Evolutionary conservation across 371 early-diverging fungal species (phyloP).

Genomic region (Rhizopus sp.): DNA sequence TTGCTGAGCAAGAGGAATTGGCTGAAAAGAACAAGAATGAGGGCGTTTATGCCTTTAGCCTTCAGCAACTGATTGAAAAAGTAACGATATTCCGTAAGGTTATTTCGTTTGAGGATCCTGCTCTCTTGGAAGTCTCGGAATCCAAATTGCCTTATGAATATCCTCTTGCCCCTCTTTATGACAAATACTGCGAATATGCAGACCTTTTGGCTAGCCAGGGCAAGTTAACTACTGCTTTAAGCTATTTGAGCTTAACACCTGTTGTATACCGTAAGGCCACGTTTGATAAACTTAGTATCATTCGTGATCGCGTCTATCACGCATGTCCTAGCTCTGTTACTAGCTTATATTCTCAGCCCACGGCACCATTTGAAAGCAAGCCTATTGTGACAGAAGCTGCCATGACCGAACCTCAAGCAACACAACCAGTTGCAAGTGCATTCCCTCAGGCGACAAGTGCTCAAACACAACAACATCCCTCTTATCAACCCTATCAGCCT

Average conservation of each 20-base stretch:
- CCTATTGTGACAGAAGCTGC: slow-evolving; percentile 38
- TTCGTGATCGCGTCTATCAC: slow-evolving; percentile 78
- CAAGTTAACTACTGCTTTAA: slow-evolving; percentile 70
- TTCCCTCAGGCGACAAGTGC: slow-evolving; percentile 3
- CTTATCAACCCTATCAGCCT: slow-evolving; percentile 11
- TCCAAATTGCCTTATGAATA: slow-evolving; percentile 51
- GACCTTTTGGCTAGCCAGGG: slow-evolving; percentile 78
- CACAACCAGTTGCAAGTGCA: slow-evolving; percentile 2
- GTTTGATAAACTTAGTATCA: slow-evolving; percentile 52
- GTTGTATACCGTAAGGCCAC: slow-evolving; percentile 60
- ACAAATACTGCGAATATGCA: slow-evolving; percentile 88
- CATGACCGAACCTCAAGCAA: slow-evolving; percentile 12
- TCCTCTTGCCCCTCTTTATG: slow-evolving; percentile 76
- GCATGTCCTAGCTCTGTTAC: slow-evolving; percentile 56
- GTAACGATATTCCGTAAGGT: slow-evolving; percentile 90
- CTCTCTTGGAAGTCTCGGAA: slow-evolving; percentile 56
- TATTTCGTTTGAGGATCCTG: slow-evolving; percentile 67
- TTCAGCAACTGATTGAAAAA: slow-evolving; percentile 89
- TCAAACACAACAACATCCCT: slow-evolving; percentile 13
- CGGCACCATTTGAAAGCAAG: slow-evolving; percentile 67
- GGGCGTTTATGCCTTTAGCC: slow-evolving; percentile 25
- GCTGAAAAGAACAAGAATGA: slow-evolving; percentile 35
- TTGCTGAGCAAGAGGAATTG: slow-evolving; percentile 49
- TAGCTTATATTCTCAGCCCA: slow-evolving; percentile 47
- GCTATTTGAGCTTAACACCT: slow-evolving; percentile 76